phyloP scores from a whole-genome alignment of 2,329 filamentous ascomycete species.

The Parastagonospora avenae region DNA sequence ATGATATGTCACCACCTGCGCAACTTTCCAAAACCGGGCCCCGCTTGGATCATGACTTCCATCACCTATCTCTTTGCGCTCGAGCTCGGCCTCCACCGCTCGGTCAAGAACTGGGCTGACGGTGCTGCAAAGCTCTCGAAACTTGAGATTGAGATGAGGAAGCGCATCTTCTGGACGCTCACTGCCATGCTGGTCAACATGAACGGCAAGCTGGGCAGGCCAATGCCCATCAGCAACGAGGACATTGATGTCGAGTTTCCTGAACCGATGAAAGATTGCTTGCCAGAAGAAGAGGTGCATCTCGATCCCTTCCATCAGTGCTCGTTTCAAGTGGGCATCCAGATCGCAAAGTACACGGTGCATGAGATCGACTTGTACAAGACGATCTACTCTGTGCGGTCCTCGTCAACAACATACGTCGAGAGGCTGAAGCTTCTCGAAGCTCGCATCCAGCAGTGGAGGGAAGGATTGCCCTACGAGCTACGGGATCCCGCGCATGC shows the following conservation, averaged over 20 bases:
- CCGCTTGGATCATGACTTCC: slow-evolving; percentile 70
- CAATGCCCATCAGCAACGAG: slow-evolving; percentile 73
- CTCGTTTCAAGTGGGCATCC: slow-evolving; percentile 69
- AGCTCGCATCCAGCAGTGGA: slow-evolving; percentile 66
- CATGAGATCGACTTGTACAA: slow-evolving; percentile 76
- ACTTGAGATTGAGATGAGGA: slow-evolving; percentile 77
- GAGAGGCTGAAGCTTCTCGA: slow-evolving; percentile 69
- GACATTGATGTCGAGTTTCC: slow-evolving; percentile 83
- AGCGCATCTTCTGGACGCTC: slow-evolving; percentile 77
- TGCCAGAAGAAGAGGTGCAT: slow-evolving; percentile 62
- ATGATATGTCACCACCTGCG: slow-evolving; percentile 75
- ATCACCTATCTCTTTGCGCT: slow-evolving; percentile 71
- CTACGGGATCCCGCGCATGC: slow-evolving; percentile 57
- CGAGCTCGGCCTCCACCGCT: slow-evolving; percentile 76
- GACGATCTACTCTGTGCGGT: slow-evolving; percentile 73
- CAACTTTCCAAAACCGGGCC: slow-evolving; percentile 78
- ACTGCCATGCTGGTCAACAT: slow-evolving; percentile 70
- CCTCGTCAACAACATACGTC: slow-evolving; percentile 67
- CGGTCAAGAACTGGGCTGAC: slow-evolving; percentile 63
- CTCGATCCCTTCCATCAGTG: slow-evolving; percentile 60
- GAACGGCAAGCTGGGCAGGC: slow-evolving; percentile 75
- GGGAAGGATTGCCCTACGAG: slow-evolving; percentile 66
- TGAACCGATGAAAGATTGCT: slow-evolving; percentile 71
- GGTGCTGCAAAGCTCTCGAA: slow-evolving; percentile 50
- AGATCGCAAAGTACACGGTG: slow-evolving; percentile 67